These are phyloP conservation scores for Aspergillus tanneri DNA, from an alignment of 2,329 filamentous ascomycete species.

Conservation along the genomic window DNA sequence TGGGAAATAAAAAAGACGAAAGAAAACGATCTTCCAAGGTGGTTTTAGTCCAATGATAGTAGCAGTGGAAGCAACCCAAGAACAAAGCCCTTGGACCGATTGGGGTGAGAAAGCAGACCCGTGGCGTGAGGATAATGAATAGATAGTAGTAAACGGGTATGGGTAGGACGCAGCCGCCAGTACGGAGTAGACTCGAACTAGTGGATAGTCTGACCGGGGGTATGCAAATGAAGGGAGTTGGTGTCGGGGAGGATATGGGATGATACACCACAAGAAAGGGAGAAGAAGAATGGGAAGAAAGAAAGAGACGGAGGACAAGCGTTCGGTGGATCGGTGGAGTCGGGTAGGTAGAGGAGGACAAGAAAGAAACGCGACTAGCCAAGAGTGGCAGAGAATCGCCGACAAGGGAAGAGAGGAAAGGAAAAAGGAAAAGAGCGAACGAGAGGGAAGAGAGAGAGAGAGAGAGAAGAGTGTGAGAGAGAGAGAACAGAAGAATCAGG, in stretches of 20 bases:
- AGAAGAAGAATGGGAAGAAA: constrained; percentile 13
- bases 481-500: constrained; percentile 25
- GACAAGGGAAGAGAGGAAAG: constrained; percentile 26
- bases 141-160: background rate
- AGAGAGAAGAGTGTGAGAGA: constrained; percentile 10
- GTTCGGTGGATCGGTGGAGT: background rate
- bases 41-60: constrained; percentile 19
- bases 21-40: constrained; percentile 14
- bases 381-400: constrained; percentile 2
- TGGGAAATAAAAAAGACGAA: constrained; percentile 7
- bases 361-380: constrained; percentile 19
- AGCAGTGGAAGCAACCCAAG: constrained; percentile 27
- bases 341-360: constrained; percentile 15
- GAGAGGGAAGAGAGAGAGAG: constrained; percentile 12
- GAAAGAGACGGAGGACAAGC: constrained; percentile 7
- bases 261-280: constrained; percentile 15
- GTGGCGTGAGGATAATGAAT: constrained; percentile 18
- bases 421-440: constrained; percentile 13
- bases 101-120: constrained; percentile 13
- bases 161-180: constrained; percentile 2
- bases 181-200: constrained; percentile 12
- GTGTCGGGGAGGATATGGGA: constrained; percentile 15
- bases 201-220: constrained; percentile 14
- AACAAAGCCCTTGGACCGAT: constrained; percentile 30
- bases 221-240: constrained; percentile 6